These are phyloP conservation scores for Metschnikowia aberdeeniae DNA, from an alignment of 805 yeast species.

Conservation along the genomic window DNA sequence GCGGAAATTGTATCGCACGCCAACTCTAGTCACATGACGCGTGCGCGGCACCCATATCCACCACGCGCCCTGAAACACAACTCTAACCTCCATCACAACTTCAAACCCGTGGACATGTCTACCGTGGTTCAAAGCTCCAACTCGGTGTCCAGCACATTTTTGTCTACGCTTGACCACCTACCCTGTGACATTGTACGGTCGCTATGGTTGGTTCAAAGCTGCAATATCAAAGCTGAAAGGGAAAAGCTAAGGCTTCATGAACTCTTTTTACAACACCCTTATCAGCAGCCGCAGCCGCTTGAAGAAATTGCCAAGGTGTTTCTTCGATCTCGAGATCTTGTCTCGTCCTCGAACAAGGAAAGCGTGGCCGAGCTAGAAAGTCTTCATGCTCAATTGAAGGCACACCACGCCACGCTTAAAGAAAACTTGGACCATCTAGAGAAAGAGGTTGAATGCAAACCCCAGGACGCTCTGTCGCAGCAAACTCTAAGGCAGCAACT, in stretches of 20 bases:
- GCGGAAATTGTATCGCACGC: background rate
- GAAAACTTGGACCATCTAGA: slow-evolving; percentile 27
- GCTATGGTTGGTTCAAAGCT: slow-evolving; percentile 39
- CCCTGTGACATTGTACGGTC: slow-evolving; percentile 43
- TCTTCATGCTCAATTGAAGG: slow-evolving; percentile 27
- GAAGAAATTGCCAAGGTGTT: slow-evolving; percentile 3
- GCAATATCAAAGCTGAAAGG: slow-evolving; percentile 28
- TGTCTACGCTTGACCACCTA: slow-evolving; percentile 41
- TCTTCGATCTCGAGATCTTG: slow-evolving; percentile 1
- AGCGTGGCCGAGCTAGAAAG: slow-evolving; percentile 16
- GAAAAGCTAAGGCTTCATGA: slow-evolving; percentile 19
- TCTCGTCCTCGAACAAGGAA: slow-evolving; percentile 10
- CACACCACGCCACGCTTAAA: slow-evolving; percentile 24
- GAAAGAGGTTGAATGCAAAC: slow-evolving; percentile 11
- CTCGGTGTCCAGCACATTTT: slow-evolving; percentile 34
- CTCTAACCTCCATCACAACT: background rate
- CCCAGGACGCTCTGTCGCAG: slow-evolving; percentile 7
- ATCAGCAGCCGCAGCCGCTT: background rate
- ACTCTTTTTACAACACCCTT: slow-evolving; percentile 10
- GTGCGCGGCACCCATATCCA: background rate
- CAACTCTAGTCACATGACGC: background rate
- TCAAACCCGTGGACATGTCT: slow-evolving; percentile 5
- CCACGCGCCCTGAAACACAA: background rate
- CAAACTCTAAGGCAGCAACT: slow-evolving; percentile 27
- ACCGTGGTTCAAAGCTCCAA: slow-evolving; percentile 22